Conservation (phyloP, 345 rosid genomes). For the Syzygium aqueum region DNA sequence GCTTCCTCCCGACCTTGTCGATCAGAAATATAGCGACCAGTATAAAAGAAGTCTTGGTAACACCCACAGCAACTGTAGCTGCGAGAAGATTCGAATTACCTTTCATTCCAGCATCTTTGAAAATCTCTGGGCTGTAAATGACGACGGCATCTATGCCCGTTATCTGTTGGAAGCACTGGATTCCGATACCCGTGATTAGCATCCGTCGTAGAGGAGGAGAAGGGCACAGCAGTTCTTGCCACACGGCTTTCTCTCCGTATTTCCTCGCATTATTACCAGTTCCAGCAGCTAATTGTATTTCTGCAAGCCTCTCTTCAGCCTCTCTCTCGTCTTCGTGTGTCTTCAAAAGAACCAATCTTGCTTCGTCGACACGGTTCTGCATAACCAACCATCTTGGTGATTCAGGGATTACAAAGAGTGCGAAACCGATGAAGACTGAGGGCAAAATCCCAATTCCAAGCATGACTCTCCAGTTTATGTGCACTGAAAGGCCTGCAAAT, state of each 20-base stretch:
- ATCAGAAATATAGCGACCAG: slow-evolving; percentile 55
- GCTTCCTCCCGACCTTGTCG: slow-evolving; percentile 67
- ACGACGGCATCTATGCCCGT: slow-evolving; percentile 73
- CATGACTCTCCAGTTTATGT: slow-evolving; percentile 80
- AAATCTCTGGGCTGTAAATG: slow-evolving; percentile 72
- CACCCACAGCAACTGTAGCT: slow-evolving; percentile 70
- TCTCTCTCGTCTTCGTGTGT: slow-evolving; percentile 61
- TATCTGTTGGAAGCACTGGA: slow-evolving; percentile 86
- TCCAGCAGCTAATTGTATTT: slow-evolving; percentile 67
- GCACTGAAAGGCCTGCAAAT: slow-evolving; percentile 57
- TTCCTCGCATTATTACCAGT: slow-evolving; percentile 9
- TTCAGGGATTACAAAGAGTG: slow-evolving; percentile 78
- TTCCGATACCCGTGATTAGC: slow-evolving; percentile 72
- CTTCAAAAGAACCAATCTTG: slow-evolving; percentile 56
- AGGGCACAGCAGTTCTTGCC: slow-evolving; percentile 71
- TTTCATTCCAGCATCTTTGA: slow-evolving; percentile 49
- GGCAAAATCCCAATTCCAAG: slow-evolving; percentile 83
- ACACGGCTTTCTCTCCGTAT: slow-evolving; percentile 46
- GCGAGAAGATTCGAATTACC: slow-evolving; percentile 53
- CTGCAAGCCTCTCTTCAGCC: slow-evolving; percentile 69
- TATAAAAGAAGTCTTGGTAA: slow-evolving; percentile 54
- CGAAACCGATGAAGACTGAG: slow-evolving; percentile 56
- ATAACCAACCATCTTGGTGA: slow-evolving; percentile 86
- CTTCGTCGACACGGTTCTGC: slow-evolving; percentile 70
- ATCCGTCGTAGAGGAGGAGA: slow-evolving; percentile 56